Conservation (phyloP, 2,329 filamentous ascomycete species). For the Aspergillus spinulosporus region DNA sequence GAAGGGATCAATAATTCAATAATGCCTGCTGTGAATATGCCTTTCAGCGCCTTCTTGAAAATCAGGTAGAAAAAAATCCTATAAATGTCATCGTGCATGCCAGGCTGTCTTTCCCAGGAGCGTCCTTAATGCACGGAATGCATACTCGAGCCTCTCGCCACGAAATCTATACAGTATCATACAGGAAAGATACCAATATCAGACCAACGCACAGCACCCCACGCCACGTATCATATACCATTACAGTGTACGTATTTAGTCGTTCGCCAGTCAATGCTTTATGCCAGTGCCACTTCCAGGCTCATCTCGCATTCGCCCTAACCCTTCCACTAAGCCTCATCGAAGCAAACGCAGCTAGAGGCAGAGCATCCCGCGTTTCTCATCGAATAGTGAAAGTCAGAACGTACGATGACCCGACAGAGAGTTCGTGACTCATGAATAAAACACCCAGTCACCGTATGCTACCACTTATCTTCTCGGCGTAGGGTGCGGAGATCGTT, state of each 20-base stretch:
- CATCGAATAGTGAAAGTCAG: neutral
- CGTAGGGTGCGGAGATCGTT: neutral
- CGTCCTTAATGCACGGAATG: neutral
- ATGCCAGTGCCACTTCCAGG: neutral
- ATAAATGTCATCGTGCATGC: neutral
- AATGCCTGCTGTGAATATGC: neutral
- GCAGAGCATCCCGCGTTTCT: neutral
- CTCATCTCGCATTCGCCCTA: neutral
- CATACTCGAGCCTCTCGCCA: neutral
- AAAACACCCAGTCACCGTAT: neutral
- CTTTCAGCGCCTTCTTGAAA: neutral
- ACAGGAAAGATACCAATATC: neutral
- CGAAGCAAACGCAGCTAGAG: neutral
- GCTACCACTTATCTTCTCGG: too few species aligned
- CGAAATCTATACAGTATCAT: slow-evolving; percentile 5
- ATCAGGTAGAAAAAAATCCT: neutral
- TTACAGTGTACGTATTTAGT: slow-evolving; percentile 7
- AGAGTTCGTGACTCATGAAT: neutral
- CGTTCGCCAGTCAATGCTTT: neutral
- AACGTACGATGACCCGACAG: neutral
- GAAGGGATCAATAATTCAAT: slow-evolving; percentile 4
- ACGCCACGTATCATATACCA: neutral
- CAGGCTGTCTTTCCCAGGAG: neutral
- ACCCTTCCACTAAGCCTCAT: neutral
- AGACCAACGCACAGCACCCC: neutral